Conservation (phyloP, 1,139 yeast genomes). For the Spathaspora sp. region DNA sequence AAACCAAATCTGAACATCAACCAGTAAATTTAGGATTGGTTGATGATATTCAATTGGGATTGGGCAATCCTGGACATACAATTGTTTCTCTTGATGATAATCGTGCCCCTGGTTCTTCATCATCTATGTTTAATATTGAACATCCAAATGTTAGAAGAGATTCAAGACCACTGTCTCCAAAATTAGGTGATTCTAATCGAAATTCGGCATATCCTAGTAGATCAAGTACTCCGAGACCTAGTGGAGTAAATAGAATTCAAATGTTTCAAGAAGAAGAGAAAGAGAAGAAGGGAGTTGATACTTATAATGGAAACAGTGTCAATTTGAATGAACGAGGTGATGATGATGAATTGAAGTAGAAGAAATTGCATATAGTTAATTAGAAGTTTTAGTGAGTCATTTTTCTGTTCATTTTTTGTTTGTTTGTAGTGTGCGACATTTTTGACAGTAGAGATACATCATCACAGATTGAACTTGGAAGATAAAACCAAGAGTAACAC, state of each 20-base stretch:
- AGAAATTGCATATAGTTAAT: not conserved
- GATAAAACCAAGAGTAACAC: too few species aligned
- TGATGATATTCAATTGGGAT: slow-evolving; percentile 4
- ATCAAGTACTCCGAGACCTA: slow-evolving; percentile 18
- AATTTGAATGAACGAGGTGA: slow-evolving; percentile 19
- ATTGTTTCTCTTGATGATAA: slow-evolving; percentile 1
- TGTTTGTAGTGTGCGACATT: not conserved
- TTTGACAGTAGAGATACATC: not conserved
- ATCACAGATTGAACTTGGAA: too few species aligned
- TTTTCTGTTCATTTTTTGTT: not conserved
- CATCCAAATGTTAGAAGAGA: slow-evolving; percentile 2
- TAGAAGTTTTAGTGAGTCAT: not conserved
- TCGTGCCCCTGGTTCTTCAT: not conserved
- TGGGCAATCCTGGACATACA: slow-evolving; percentile 7
- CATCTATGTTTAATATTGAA: slow-evolving; percentile 20
- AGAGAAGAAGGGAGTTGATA: slow-evolving; percentile 10
- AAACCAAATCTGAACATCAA: slow-evolving; percentile 3
- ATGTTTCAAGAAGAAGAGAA: slow-evolving; percentile 19
- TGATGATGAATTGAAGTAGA: slow-evolving; percentile 10
- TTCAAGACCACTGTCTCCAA: slow-evolving; percentile 4
- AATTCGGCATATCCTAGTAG: slow-evolving; percentile 15
- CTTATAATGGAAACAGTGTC: slow-evolving; percentile 24
- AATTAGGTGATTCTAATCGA: slow-evolving; percentile 7
- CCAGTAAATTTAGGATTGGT: slow-evolving; percentile 18
- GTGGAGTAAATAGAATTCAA: slow-evolving; percentile 22